These are phyloP conservation scores for Acanthamoeba culbertsoni DNA, from an alignment of 208 protist genomes.

Conservation along the genomic window DNA sequence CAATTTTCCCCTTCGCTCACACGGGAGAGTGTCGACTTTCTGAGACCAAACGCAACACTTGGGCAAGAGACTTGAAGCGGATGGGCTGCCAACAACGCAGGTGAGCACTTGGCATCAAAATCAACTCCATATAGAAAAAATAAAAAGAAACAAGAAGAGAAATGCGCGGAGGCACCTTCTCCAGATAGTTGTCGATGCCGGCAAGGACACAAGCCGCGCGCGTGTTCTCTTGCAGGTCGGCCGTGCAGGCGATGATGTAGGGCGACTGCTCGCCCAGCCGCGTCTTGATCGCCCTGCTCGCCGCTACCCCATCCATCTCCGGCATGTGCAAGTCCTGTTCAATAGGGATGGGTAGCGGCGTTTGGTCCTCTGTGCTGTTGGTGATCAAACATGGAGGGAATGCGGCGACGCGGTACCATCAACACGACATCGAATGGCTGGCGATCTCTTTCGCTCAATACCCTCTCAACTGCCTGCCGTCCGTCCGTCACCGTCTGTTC, in stretches of 20 bases:
- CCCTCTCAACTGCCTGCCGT: background rate
- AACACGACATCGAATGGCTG: background rate
- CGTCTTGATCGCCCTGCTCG: background rate
- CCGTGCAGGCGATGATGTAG: constrained; percentile 30
- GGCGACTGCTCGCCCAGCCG: background rate
- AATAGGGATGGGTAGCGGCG: background rate
- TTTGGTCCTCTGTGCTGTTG: background rate
- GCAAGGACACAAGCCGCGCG: background rate
- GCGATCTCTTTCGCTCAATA: background rate
- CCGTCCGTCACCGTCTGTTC: background rate
- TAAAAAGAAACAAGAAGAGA: no score
- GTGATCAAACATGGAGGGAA: no score
- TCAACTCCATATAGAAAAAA: no score
- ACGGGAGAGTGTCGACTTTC: no score
- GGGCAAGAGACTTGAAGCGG: background rate
- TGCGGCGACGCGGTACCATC: background rate
- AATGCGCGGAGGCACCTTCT: background rate
- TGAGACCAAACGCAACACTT: background rate
- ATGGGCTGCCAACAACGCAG: no score
- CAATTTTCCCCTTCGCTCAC: background rate
- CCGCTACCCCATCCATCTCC: constrained; percentile 47
- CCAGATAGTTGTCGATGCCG: constrained; percentile 18
- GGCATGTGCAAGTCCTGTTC: constrained; percentile 34
- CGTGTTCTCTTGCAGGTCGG: background rate
- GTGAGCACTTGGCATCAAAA: no score